Conservation (phyloP, 2,329 filamentous ascomycete genomes). For the Taxawa tesnikishii region DNA sequence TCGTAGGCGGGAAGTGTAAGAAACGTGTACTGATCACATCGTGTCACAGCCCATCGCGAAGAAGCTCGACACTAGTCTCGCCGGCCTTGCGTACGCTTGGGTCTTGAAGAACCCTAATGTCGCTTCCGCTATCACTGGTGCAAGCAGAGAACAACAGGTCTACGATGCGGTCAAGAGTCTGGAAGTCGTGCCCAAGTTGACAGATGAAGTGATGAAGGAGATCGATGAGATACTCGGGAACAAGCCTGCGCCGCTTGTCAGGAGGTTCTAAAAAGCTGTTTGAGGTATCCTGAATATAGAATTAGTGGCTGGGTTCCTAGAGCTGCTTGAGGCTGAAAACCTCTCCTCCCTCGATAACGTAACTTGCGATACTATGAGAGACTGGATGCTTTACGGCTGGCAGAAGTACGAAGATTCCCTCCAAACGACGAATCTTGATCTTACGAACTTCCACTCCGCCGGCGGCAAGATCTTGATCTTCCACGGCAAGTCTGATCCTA, state of each 20-base stretch:
- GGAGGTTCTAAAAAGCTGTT: constrained; percentile 9
- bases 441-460: constrained; percentile 33
- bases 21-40: no score
- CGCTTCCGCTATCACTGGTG: constrained; percentile 14
- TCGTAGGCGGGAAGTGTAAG: no score
- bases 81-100: constrained; percentile 22
- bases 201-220: constrained; percentile 30
- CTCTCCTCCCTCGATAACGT: constrained; percentile 30
- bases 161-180: constrained; percentile 30
- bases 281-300: no score
- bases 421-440: constrained; percentile 40
- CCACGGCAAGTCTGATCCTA: constrained; percentile 43
- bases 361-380: constrained; percentile 42
- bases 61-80: constrained; percentile 46
- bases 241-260: constrained; percentile 15
- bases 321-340: constrained; percentile 22
- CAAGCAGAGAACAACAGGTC: constrained; percentile 28
- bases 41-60: constrained; percentile 55
- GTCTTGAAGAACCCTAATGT: constrained; percentile 21
- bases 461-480: constrained; percentile 45
- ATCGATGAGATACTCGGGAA: constrained; percentile 22
- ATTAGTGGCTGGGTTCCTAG: no score
- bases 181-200: constrained; percentile 30
- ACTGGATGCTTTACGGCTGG: constrained; percentile 39
- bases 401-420: constrained; percentile 35